phyloP scores from a whole-genome alignment of 768 basidiomycete genomes.

The Pleurotus tuoliensis region DNA sequence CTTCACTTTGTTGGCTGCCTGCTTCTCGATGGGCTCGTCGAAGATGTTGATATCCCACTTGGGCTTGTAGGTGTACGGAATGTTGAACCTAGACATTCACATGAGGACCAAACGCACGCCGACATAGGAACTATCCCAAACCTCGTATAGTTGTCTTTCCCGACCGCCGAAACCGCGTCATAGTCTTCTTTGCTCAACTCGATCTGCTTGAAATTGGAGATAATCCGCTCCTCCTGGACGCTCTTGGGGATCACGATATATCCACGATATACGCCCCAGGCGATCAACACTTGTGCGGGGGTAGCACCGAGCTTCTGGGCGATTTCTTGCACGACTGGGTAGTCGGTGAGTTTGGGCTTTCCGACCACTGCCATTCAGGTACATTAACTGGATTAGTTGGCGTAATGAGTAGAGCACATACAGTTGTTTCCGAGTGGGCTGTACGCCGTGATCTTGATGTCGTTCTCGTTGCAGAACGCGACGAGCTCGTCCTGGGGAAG shows the following conservation, averaged over 20 bases:
- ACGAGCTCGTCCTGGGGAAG: conserved; percentile 73
- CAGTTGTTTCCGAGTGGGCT: conserved; percentile 81
- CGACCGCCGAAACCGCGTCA: conserved; percentile 50
- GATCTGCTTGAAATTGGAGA: conserved; percentile 76
- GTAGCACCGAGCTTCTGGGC: conserved; percentile 62
- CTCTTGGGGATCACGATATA: conserved; percentile 85
- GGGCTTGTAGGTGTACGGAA: conserved; percentile 54
- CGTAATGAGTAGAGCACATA: conserved; percentile 18
- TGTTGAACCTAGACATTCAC: conserved; percentile 48
- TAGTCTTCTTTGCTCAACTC: conserved; percentile 65
- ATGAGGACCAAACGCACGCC: neutral
- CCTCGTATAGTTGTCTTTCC: conserved; percentile 42
- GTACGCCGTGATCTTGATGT: conserved; percentile 64
- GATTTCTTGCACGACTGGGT: conserved; percentile 55
- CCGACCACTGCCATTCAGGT: conserved; percentile 40
- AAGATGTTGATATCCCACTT: conserved; percentile 76
- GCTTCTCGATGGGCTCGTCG: conserved; percentile 54
- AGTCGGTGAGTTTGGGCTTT: conserved; percentile 65
- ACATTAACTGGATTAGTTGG: neutral
- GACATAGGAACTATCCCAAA: conserved; percentile 11
- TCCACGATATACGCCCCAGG: conserved; percentile 74
- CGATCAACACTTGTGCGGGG: conserved; percentile 78
- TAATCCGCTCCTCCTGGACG: conserved; percentile 66
- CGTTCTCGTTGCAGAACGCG: conserved; percentile 62
- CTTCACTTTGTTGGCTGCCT: conserved; percentile 30